A percentile compares a stretch with the other conserved stretches of the same genome.
Conservation (phyloP, 169 alveolate genomes). For the Plasmodium reichenowi region DNA sequence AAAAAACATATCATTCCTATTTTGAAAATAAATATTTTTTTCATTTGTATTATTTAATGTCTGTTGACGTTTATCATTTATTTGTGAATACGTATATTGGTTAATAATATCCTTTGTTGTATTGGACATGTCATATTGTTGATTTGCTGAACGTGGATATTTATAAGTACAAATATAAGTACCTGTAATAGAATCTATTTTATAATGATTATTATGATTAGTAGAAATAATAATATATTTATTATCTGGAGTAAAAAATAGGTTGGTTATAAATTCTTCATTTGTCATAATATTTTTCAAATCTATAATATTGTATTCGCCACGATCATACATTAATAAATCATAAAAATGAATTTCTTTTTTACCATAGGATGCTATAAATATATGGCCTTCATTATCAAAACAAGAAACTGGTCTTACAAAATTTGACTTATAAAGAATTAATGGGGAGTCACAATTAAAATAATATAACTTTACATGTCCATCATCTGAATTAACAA, state of each 20-base stretch:
- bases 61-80: too few relatives aligned
- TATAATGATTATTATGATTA: conserved; percentile 43
- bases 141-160: conserved; percentile 6
- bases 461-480: conserved; percentile 62
- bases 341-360: conserved; percentile 64
- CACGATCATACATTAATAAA: conserved; percentile 59
- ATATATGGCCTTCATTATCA: conserved; percentile 70
- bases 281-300: conserved; percentile 28
- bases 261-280: conserved; percentile 44
- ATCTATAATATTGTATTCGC: conserved; percentile 39
- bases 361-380: conserved; percentile 61
- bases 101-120: too few relatives aligned
- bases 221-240: conserved; percentile 53
- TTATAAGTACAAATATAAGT: conserved; percentile 49
- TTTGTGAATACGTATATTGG: too few relatives aligned
- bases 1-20: conserved; percentile 9
- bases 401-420: conserved; percentile 56
- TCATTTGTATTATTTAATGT: not conserved
- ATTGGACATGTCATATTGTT: too few relatives aligned
- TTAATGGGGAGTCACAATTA: conserved; percentile 69
- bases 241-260: conserved; percentile 70
- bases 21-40: not conserved
- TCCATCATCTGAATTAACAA: conserved; percentile 69
- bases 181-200: conserved; percentile 68
- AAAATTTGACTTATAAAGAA: conserved; percentile 50